Base-by-base conservation (phyloP, 2,329 filamentous ascomycete species). In the Aspergillus persii region DNA sequence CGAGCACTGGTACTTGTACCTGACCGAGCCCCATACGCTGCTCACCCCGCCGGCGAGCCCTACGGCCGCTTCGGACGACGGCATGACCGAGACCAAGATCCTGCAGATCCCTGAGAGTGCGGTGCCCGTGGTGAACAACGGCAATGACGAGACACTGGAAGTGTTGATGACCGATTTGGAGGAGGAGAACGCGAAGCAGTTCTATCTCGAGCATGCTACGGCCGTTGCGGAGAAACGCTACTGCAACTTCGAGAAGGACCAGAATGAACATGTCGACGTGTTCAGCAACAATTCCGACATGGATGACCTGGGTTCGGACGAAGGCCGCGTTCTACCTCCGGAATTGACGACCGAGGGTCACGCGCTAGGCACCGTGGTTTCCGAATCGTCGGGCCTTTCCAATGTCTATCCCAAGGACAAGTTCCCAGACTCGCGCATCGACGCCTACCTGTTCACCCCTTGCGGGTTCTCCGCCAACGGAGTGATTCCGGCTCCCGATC, bases 381-480 rank as follows among this genome's bases (percentile, higher is more conserved):
- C 94, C 15, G 91, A 98, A 68, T 84, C 84, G 61, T 98, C 92
- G 75, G 95, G 95, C 53, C 84, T 99, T 51, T 89, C 92, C 18
- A 89, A 92, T 62, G 88, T 99, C 61, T 99, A 98, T 70, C 90
- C 95, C 4, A 87, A 86, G 49, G 87, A 87, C 60, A 89, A 89
- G 76, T 98, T 96, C 73, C 93, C 95, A 0, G 94, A 97, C 68
- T 90, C 95, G 26, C 90, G 91, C 60, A 91, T 99, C 66, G 95
- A 99, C 68, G 92, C 95, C 26, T 99, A 98, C 75, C 85, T 97
- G 56, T 99, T 99, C 81, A 92, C 90, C 0, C 95, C 95, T 0
- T 99, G 95, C 71, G 95, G 95, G 59, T 99, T 96, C 78, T 97
- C 93, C 6, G 95, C 95, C 74, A 99, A 99, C 71, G 95, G 92